Conservation (phyloP, 352 stramenopile genomes). For the Phytophthora fragariae region DNA sequence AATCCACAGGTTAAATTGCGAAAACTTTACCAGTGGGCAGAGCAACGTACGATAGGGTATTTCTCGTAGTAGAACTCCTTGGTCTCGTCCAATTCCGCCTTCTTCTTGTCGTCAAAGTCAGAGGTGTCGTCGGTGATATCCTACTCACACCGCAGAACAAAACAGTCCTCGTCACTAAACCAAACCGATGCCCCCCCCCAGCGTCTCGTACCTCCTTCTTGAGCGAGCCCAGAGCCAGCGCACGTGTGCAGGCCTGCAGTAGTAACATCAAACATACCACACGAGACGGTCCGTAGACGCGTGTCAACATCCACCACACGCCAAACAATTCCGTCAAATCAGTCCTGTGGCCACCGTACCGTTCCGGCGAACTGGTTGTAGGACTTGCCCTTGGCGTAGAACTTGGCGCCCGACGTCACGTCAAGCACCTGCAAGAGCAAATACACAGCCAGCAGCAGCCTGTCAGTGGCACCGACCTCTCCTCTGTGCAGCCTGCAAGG, state of each 20-base stretch:
- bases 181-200: neutral
- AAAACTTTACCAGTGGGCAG: neutral
- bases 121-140: conserved; percentile 78
- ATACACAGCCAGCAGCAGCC: neutral
- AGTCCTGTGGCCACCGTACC: conserved; percentile 32
- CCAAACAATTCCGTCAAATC: neutral
- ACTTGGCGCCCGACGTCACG: conserved; percentile 73
- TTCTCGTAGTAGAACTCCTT: conserved; percentile 86
- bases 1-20: neutral
- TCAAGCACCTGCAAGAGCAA: conserved; percentile 61
- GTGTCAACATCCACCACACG: conserved; percentile 15
- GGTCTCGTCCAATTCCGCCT: conserved; percentile 70
- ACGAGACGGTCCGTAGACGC: neutral
- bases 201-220: conserved; percentile 58
- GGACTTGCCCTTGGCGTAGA: conserved; percentile 75
- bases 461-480: conserved; percentile 8
- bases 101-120: conserved; percentile 72
- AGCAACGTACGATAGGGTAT: conserved; percentile 78
- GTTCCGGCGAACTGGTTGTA: conserved; percentile 83
- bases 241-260: conserved; percentile 76
- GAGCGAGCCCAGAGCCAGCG: conserved; percentile 72
- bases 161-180: conserved; percentile 1
- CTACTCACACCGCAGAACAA: conserved; percentile 27
- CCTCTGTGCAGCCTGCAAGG: neutral
- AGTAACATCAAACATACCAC: conserved; percentile 7